phyloP scores from a whole-genome alignment of 495 filamentous ascomycete genomes.

The Penicillium taxi region DNA sequence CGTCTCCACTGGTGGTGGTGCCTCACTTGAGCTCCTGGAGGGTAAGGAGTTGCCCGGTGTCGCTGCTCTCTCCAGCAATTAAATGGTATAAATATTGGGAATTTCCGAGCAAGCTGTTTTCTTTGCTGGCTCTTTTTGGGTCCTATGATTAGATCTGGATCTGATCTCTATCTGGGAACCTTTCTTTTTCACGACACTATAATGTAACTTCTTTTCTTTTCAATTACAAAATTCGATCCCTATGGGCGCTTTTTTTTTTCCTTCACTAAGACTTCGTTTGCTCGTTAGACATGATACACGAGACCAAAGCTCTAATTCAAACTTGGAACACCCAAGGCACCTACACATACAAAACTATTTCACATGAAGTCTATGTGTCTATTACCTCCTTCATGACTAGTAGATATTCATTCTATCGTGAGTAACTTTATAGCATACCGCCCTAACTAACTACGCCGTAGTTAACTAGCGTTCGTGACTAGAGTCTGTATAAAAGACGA shows the following conservation, averaged over 20 bases:
- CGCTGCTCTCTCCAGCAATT: slow-evolving; percentile 86
- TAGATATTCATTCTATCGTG: too few relatives aligned
- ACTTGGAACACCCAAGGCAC: neutral
- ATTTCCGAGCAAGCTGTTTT: neutral
- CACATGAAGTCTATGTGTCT: neutral
- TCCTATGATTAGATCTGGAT: too few relatives aligned
- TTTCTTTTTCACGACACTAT: slow-evolving; percentile 24
- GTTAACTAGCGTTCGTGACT: too few relatives aligned
- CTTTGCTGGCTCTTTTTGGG: neutral
- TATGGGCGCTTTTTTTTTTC: too few relatives aligned
- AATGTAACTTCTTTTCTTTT: too few relatives aligned
- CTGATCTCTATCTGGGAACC: too few relatives aligned
- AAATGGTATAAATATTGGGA: slow-evolving; percentile 20
- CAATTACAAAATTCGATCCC: too few relatives aligned
- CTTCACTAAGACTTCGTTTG: too few relatives aligned
- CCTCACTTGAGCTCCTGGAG: slow-evolving; percentile 90
- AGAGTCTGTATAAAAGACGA: too few relatives aligned
- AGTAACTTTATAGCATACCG: too few relatives aligned
- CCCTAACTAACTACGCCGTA: too few relatives aligned
- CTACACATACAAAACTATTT: neutral
- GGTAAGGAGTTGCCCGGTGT: slow-evolving; percentile 97
- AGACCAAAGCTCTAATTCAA: slow-evolving; percentile 20
- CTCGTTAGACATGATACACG: slow-evolving; percentile 16
- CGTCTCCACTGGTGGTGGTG: slow-evolving; percentile 94
- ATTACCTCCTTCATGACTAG: too few relatives aligned